phyloP scores from a whole-genome alignment of 176 grass and related monocot genomes.

The Carex scoparia region DNA sequence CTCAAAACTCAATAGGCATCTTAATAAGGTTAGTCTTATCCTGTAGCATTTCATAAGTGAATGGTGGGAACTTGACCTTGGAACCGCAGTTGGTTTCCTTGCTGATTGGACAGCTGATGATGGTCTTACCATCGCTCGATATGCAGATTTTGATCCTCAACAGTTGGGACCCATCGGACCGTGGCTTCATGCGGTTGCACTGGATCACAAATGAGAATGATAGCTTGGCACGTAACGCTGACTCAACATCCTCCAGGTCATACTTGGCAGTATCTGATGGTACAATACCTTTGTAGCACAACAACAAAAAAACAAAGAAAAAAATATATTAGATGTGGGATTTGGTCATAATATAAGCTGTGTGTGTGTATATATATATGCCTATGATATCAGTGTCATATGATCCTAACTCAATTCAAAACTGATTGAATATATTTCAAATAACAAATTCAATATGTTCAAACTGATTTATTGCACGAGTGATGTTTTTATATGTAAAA shows the following conservation, averaged over 20 bases:
- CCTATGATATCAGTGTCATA: too few species aligned
- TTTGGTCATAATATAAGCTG: neutral
- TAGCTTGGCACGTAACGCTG: neutral
- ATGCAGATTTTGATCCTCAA: neutral
- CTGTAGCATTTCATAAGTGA: neutral
- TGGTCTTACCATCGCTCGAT: neutral
- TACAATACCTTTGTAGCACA: slow-evolving; percentile 18
- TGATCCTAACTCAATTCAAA: too few species aligned
- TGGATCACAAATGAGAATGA: slow-evolving; percentile 15
- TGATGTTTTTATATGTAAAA: too few species aligned
- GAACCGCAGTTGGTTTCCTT: neutral
- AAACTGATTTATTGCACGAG: too few species aligned
- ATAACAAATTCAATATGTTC: too few species aligned
- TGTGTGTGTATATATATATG: too few species aligned
- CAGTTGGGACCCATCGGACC: too few species aligned
- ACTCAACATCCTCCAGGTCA: slow-evolving; percentile 21
- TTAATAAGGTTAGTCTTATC: slow-evolving; percentile 2
- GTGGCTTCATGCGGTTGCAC: neutral
- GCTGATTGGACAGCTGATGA: slow-evolving; percentile 27
- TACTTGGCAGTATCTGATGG: slow-evolving; percentile 5
- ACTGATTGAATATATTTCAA: too few species aligned
- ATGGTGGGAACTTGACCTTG: slow-evolving; percentile 20
- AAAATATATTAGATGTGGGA: neutral
- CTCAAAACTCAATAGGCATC: slow-evolving; percentile 1
- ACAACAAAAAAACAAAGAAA: neutral